Conservation (phyloP, 257 asterid species). For the Solanum corneliomulleri region DNA sequence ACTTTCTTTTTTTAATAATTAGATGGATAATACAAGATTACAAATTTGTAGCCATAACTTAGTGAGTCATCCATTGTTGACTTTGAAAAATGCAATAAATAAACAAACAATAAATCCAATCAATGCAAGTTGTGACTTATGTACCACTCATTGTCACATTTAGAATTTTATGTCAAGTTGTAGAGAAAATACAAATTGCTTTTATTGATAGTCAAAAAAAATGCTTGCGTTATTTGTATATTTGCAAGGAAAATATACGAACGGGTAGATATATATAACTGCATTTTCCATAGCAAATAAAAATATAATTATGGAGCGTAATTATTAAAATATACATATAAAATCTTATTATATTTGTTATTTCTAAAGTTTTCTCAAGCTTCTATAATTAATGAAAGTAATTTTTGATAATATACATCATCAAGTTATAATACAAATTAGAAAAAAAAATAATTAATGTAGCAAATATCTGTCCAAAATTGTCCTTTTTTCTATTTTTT, state of each 20-base stretch:
- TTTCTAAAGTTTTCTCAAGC: neutral
- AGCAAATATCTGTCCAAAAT: neutral
- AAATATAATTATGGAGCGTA: accelerated
- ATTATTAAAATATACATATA: no score
- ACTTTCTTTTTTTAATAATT: neutral
- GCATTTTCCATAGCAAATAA: no score
- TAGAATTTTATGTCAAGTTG: neutral
- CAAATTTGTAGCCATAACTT: neutral
- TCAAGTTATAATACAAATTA: neutral
- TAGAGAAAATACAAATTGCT: neutral
- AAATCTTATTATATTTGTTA: no score
- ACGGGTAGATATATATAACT: no score
- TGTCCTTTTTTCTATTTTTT: neutral
- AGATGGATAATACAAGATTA: neutral
- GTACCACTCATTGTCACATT: neutral
- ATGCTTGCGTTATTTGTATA: no score
- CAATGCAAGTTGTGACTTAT: neutral
- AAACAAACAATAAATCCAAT: neutral
- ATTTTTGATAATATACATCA: neutral
- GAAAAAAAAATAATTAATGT: neutral
- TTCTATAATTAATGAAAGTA: neutral
- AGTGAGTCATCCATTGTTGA: neutral
- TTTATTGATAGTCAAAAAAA: neutral
- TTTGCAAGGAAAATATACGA: no score
- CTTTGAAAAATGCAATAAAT: neutral